These are phyloP conservation scores for Gaeumannomyces sp. DNA, from an alignment of 2,329 filamentous ascomycete genomes.

Conservation along the genomic window DNA sequence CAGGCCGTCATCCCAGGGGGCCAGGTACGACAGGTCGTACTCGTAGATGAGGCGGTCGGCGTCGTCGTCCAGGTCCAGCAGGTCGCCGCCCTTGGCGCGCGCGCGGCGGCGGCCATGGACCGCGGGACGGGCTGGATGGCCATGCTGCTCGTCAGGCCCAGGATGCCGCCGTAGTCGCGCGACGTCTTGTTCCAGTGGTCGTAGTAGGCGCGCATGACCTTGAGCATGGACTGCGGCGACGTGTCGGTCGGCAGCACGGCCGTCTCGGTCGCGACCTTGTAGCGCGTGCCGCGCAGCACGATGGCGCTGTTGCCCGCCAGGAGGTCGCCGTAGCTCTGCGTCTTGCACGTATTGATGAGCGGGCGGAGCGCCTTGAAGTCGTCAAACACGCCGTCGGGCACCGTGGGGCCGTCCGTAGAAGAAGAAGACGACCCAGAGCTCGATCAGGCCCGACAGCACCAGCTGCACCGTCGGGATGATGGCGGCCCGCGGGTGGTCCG, in stretches of 20 bases:
- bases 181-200: constrained; percentile 33
- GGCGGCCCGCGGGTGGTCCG: constrained; percentile 52
- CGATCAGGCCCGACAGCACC: constrained; percentile 34
- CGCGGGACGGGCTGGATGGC: constrained; percentile 33
- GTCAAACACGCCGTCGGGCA: constrained; percentile 47
- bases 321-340: constrained; percentile 22
- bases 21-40: constrained; percentile 8
- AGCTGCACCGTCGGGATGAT: constrained; percentile 52
- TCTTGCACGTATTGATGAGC: constrained; percentile 28
- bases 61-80: constrained; percentile 29
- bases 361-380: constrained; percentile 45
- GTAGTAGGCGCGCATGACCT: constrained; percentile 24
- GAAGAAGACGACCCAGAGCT: constrained; percentile 55
- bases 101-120: constrained; percentile 26
- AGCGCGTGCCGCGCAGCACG: constrained; percentile 4
- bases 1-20: constrained; percentile 4
- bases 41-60: constrained; percentile 11
- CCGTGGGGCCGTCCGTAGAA: constrained; percentile 55
- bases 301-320: constrained; percentile 17
- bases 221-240: constrained; percentile 10
- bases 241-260: constrained; percentile 10
- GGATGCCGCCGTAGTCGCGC: constrained; percentile 16
- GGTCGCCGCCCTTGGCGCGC: constrained; percentile 31
- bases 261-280: constrained; percentile 14
- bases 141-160: constrained; percentile 19